Base-by-base conservation (phyloP, 2,329 filamentous ascomycete genomes). In the Hirsutella rhossiliensis region DNA sequence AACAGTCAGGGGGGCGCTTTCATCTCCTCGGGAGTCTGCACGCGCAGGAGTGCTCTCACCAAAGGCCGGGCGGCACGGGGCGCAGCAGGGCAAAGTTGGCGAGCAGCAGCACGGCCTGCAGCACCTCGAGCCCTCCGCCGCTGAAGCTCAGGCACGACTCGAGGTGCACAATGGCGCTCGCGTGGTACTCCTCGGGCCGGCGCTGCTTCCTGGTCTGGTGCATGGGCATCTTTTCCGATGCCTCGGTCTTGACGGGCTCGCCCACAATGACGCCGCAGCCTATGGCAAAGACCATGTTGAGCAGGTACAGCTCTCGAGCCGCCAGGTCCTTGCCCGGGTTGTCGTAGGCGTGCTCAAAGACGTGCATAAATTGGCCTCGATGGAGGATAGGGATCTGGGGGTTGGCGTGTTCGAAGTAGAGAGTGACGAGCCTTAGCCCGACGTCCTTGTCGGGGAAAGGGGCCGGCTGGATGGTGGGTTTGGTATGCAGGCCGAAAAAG, bases 231-330 rank as follows among this genome's bases (percentile, higher is more conserved):
- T 49, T 55, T 32, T 59, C 61, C 27, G 61, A 55, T 38, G 66
- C 61, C 39, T 69, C 64, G 8, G 75, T 62, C 58, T 76, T 61
- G 62, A 76, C 54, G 55, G 67, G 66, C 62, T 83, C 68, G 49
- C 75, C 85, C 52, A 95, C 80, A 51, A 96, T 94, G 54, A 96
- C 94, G 17, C 88, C 90, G 17, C 86, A 84, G 7, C 92, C 92
- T 54, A 97, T 96, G 13, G 90, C 90, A 65, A 94, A 97, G 20
- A 97, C 89, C 64, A 97, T 96, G 62, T 96, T 96, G 49, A 97
- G 72, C 67, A 94, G 78, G 64, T 96, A 97, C n/a, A 92, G 72
- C 62, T 95, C 88, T 43, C 84, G 75, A 5, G 87, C 77, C 2
- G 83, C 84, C 23, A 84, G 75, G 43, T 76, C 73, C 46, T 78